These are phyloP conservation scores for Clitopilus hobsonii DNA, from an alignment of 768 basidiomycete species.

Conservation along the genomic window DNA sequence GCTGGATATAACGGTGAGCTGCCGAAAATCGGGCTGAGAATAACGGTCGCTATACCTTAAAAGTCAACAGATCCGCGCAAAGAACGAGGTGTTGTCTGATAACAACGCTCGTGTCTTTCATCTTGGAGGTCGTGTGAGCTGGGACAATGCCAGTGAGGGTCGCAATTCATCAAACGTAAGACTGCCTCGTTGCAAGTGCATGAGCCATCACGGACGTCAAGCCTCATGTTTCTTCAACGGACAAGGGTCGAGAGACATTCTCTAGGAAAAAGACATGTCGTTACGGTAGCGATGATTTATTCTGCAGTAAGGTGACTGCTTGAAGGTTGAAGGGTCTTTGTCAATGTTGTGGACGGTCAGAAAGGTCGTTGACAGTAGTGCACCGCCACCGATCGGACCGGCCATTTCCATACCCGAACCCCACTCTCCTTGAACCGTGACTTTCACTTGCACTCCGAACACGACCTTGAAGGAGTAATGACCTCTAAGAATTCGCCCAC, in stretches of 20 bases:
- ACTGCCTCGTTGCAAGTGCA: not conserved
- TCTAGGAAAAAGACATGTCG: not conserved
- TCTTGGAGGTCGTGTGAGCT: not conserved
- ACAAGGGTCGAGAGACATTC: not conserved
- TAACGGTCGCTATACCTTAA: not conserved
- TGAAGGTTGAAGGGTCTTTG: not conserved
- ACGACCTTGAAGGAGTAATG: too few relatives aligned
- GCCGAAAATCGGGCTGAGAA: not conserved
- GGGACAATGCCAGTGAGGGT: not conserved
- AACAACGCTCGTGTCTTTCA: not conserved
- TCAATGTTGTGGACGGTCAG: not conserved
- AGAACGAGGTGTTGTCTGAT: not conserved
- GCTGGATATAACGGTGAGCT: not conserved
- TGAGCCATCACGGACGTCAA: not conserved
- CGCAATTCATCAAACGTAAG: not conserved
- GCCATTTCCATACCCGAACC: not conserved
- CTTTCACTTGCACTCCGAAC: not conserved
- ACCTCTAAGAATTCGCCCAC: conserved; percentile 14
- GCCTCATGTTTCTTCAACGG: not conserved
- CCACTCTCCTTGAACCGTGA: not conserved
- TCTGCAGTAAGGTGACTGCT: not conserved
- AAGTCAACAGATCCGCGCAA: not conserved
- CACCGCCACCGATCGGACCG: conserved; percentile 10
- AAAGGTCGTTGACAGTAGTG: not conserved
- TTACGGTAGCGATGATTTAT: not conserved